These are phyloP conservation scores for Cystobasidium tubakii DNA, from an alignment of 768 basidiomycete genomes.

Conservation along the genomic window DNA sequence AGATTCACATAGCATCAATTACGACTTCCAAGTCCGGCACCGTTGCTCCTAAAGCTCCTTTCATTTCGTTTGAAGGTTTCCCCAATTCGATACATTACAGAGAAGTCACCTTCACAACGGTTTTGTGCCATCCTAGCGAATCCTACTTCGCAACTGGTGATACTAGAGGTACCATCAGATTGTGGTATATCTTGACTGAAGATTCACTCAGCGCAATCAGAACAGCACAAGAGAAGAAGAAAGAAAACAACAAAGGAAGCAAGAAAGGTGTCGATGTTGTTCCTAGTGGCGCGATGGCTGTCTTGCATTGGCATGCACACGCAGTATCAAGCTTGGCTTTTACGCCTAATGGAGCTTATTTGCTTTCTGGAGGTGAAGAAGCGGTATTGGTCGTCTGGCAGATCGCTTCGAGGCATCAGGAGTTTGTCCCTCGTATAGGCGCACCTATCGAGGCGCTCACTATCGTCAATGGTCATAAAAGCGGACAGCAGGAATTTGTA, in stretches of 20 bases:
- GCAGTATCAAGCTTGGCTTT: slow-evolving; percentile 80
- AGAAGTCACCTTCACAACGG: slow-evolving; percentile 59
- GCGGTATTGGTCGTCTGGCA: slow-evolving; percentile 97
- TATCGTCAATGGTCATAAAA: slow-evolving; percentile 47
- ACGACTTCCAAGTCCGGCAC: slow-evolving; percentile 26
- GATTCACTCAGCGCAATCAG: slow-evolving; percentile 46
- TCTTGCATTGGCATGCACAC: slow-evolving; percentile 95
- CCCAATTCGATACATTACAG: not conserved
- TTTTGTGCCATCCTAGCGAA: slow-evolving; percentile 79
- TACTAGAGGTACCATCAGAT: slow-evolving; percentile 68
- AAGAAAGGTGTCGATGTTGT: slow-evolving; percentile 15
- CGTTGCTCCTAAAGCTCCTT: not conserved
- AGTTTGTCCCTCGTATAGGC: slow-evolving; percentile 87
- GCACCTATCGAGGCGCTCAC: slow-evolving; percentile 72
- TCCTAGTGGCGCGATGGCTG: slow-evolving; percentile 64
- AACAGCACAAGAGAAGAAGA: slow-evolving; percentile 60
- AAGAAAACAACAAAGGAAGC: not conserved
- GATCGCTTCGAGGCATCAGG: slow-evolving; percentile 74
- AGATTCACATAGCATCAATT: slow-evolving; percentile 66
- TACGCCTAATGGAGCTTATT: slow-evolving; percentile 81
- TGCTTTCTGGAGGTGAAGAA: slow-evolving; percentile 91
- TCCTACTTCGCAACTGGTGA: slow-evolving; percentile 97
- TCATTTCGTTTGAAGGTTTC: slow-evolving; percentile 11
- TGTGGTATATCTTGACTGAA: slow-evolving; percentile 78
- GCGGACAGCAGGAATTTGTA: slow-evolving; percentile 74